A percentile compares a stretch with the other conserved stretches of the same genome.
Evolutionary conservation across 352 stramenopile species (phyloP).

Genomic region (Pythium diclinum): DNA sequence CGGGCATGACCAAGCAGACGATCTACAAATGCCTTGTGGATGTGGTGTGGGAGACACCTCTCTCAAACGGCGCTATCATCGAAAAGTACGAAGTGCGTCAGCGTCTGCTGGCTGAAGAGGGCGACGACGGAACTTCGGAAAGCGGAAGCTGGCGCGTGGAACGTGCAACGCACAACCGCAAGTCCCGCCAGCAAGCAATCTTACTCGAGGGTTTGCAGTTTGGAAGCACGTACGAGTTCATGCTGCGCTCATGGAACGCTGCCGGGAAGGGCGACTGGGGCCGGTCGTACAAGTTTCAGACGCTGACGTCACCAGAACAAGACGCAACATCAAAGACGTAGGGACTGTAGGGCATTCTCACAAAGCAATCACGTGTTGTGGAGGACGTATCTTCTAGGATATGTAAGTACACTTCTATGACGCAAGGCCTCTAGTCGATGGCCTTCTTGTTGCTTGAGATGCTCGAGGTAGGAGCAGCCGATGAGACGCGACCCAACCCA

Average conservation of each 20-base stretch:
- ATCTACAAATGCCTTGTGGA: slow-evolving; percentile 56
- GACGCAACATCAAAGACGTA: slow-evolving; percentile 1
- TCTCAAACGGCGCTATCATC: slow-evolving; percentile 67
- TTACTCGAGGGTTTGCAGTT: slow-evolving; percentile 57
- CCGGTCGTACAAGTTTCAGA: slow-evolving; percentile 37
- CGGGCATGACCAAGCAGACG: slow-evolving; percentile 26
- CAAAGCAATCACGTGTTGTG: neutral
- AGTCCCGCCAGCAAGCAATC: slow-evolving; percentile 33
- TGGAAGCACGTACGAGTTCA: slow-evolving; percentile 56
- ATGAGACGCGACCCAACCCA: slow-evolving; percentile 30
- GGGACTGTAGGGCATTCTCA: too few relatives aligned
- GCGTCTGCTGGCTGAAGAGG: slow-evolving; percentile 34
- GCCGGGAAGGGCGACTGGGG: slow-evolving; percentile 63
- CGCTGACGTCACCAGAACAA: slow-evolving; percentile 33
- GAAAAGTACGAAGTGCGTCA: slow-evolving; percentile 73
- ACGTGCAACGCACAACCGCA: slow-evolving; percentile 40
- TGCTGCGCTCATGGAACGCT: slow-evolving; percentile 55
- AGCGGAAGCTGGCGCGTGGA: slow-evolving; percentile 41
- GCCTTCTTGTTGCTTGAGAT: slow-evolving; percentile 16
- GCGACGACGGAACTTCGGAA: slow-evolving; percentile 24
- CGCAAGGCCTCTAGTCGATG: neutral
- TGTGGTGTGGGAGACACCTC: slow-evolving; percentile 50
- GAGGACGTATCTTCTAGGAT: neutral
- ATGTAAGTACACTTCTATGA: neutral
- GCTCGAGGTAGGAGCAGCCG: slow-evolving; percentile 22